Base-by-base conservation (phyloP, 2,329 filamentous ascomycete genomes). In the Acephala macrosclerotiorum region DNA sequence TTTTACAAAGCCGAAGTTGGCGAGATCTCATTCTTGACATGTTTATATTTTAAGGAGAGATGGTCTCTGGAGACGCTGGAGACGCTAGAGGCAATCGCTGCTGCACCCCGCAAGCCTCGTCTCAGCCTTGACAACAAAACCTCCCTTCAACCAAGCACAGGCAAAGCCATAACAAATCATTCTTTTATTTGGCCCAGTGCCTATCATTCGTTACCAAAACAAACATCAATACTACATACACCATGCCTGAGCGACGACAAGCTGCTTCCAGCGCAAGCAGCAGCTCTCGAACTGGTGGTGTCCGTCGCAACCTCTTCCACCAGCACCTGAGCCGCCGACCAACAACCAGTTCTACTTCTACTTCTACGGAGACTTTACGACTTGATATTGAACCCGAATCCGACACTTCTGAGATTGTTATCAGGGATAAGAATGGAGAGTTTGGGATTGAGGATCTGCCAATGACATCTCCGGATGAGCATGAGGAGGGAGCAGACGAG, bases 401-500 rank as follows among this genome's bases (percentile, higher is more conserved):
- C 57, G 77, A 84, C 29, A 74, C 77, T 1, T 77, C 76, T 0
- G 87, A 89, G 70, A 89, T 91, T 65, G 85, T 91, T 9, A 84
- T 89, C 55, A 81, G 88, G 69, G 85, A 90, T 72, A 80, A 84
- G 76, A 84, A 89, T 72, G 88, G 88, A 58, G 87, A 90, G 69
- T 83, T 89, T 64, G 84, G 88, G 74, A 77, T 90, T n/a, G 81
- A 80, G 18, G 86, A 88, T 66, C 84, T 85, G 74, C 85, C 84
- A 0, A 81, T 83, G 66, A 82, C 83, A 16, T 77, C 80, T 8
- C 76, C 84, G 33, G 85, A 88, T 58, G 73, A 73, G 51, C 77
- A 80, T 18, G 84, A 86, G 61, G 84, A 85, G 49, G 83, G 83
- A 59, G 80, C 82, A 26, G 78, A 85, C 56, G 89, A 80, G 67